These are phyloP conservation scores for Penstemon davidsonii DNA, from an alignment of 257 asterid species.

Conservation along the genomic window DNA sequence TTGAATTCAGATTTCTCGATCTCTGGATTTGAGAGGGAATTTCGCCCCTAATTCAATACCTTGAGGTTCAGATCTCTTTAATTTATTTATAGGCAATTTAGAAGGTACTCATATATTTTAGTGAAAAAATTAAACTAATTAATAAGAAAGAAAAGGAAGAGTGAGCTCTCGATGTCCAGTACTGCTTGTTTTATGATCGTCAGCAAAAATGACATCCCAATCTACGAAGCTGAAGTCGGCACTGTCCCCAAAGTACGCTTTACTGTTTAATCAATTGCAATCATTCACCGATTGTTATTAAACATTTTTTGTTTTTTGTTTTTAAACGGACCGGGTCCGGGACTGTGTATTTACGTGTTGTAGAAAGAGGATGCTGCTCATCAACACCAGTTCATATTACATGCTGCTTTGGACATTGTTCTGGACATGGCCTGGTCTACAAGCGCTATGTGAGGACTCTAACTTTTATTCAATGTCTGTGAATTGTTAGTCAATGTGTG, in stretches of 20 bases:
- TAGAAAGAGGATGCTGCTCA: constrained; percentile 98
- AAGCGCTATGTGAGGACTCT: constrained; percentile 81
- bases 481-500: not conserved
- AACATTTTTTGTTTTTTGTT: not conserved
- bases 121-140: too few species aligned
- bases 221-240: constrained; percentile 99
- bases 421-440: constrained; percentile 98
- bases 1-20: too few species aligned
- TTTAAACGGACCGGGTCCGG: not conserved
- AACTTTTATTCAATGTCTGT: not conserved
- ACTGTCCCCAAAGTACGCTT: constrained; percentile 75
- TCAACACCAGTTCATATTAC: constrained; percentile 91
- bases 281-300: too few species aligned
- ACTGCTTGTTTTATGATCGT: constrained; percentile 96
- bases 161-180: constrained; percentile 54
- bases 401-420: constrained; percentile 90
- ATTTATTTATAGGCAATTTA: too few species aligned
- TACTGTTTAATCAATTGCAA: not conserved
- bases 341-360: constrained; percentile 17
- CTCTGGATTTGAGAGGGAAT: too few species aligned
- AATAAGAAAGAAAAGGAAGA: too few species aligned
- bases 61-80: too few species aligned
- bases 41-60: too few species aligned
- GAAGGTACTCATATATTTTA: too few species aligned
- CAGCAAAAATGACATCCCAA: constrained; percentile 89